phyloP scores from a whole-genome alignment of 2,329 filamentous ascomycete species.

The Nemania serpens region DNA sequence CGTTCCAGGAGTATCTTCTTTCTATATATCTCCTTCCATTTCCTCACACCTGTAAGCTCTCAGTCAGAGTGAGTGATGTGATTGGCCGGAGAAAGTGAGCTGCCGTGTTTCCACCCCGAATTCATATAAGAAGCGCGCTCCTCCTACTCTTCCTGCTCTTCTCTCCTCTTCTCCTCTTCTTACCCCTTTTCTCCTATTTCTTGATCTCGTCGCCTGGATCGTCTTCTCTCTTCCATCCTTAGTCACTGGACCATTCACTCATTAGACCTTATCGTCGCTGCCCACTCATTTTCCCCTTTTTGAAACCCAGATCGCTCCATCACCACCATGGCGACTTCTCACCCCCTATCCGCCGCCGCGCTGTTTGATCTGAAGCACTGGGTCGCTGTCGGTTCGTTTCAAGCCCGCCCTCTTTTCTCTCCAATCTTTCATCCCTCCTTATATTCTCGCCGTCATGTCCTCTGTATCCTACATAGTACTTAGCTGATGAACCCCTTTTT shows the following conservation, averaged over 20 bases:
- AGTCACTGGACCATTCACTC: background rate
- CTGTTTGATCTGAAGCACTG: constrained; percentile 36
- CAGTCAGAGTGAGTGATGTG: background rate
- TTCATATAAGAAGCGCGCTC: constrained; percentile 8
- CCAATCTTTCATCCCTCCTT: constrained; percentile 7
- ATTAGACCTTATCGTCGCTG: background rate
- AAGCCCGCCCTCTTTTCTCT: constrained; percentile 4
- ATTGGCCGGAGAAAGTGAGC: constrained; percentile 6
- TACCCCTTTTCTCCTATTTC: constrained; percentile 11
- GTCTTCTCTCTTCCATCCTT: background rate
- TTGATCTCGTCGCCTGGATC: background rate
- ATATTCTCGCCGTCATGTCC: background rate
- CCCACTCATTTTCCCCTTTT: background rate
- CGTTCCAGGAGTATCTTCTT: background rate
- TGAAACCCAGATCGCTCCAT: background rate
- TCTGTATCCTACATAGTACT: constrained; percentile 1
- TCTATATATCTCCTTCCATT: background rate
- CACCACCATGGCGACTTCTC: constrained; percentile 32
- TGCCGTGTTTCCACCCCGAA: background rate
- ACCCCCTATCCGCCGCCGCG: constrained; percentile 38
- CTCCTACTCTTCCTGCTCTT: background rate
- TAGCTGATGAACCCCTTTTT: background rate
- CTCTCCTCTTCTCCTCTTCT: background rate
- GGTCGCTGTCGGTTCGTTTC: constrained; percentile 37
- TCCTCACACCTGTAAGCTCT: constrained; percentile 1